These are phyloP conservation scores for Stereocaulon alpinum DNA, from an alignment of 495 filamentous ascomycete genomes.

Conservation along the genomic window DNA sequence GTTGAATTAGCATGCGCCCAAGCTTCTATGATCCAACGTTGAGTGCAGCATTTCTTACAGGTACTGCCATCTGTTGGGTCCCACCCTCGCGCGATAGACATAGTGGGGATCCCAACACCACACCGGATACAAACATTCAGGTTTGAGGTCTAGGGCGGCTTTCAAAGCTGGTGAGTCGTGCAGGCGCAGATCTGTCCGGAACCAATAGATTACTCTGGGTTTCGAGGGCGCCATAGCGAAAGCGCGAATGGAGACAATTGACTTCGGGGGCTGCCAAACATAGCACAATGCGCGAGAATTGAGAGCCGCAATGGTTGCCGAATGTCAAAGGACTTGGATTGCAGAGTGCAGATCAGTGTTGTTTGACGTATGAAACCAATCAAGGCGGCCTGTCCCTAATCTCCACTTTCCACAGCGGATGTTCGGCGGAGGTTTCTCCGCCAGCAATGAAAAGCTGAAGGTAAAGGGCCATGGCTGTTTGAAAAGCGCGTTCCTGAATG, in stretches of 20 bases:
- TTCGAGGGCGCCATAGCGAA: constrained; percentile 25
- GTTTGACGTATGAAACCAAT: background rate
- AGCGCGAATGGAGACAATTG: background rate
- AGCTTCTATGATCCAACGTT: background rate
- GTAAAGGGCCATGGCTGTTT: background rate
- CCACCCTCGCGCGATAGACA: constrained; percentile 55
- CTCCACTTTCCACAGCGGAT: too few species aligned
- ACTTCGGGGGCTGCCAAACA: background rate
- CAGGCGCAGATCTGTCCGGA: constrained; percentile 59
- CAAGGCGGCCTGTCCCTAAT: background rate
- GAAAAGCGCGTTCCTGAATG: background rate
- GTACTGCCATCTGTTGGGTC: constrained; percentile 57
- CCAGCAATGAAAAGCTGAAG: too few species aligned
- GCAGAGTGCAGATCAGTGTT: background rate
- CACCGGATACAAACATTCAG: constrained; percentile 51
- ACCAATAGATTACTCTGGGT: constrained; percentile 62
- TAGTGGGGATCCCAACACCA: constrained; percentile 69
- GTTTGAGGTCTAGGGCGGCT: constrained; percentile 52
- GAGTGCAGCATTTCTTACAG: constrained; percentile 28
- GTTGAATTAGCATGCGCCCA: background rate
- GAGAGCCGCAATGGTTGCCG: background rate
- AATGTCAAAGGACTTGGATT: background rate
- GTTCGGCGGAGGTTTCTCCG: too few species aligned
- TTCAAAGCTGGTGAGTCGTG: constrained; percentile 61
- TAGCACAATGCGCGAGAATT: background rate